Evolutionary conservation across 2,329 filamentous ascomycete genomes (phyloP), one percentile per base, ranked within the genome.

Genomic region (Penicillium sp.): DNA sequence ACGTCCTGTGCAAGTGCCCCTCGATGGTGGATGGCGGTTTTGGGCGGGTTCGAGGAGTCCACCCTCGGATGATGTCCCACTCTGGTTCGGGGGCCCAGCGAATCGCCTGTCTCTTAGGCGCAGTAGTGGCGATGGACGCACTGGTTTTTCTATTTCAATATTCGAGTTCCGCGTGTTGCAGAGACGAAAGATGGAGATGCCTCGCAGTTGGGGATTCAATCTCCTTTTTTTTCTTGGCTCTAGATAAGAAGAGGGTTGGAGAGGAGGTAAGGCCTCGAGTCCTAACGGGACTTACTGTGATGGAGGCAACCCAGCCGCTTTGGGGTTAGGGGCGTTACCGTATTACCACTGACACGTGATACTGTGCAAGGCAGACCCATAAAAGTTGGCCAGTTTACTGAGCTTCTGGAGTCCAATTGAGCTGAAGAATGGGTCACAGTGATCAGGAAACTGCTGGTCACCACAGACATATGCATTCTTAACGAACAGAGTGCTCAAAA

Each of bases 1-100:
- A 59, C 55, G 64, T 58, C 55, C 52, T 54, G 63, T 80, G 78
- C 72, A 78, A 77, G 71, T 81, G 81, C 78, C 82, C 81, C 78
- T 83, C 82, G 79, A 83, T 85, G 73, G 63, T 68, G 63, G 70
- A 71, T 69, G 66, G 65, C 65, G 66, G 68, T 69, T 72, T 71
- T 72, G 65, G 67, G 69, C 69, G 68, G 68, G 62, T 69, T 70
- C 66, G 64, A 68, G 60, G 60, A 66, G 66, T 73, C 70, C 69
- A 73, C 71, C 70, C 68, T 75, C 71, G 72, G 72, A 73, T 71
- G 68, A 68, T 67, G 73, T 72, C 71, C 73, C 72, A 70, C 69
- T 73, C 68, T 71, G 67, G 67, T 60, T 41, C 49, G 57, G 54
- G 62, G 57, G 42, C 53, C 62, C 67, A 64, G 66, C 64, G 67